A percentile compares a stretch with the other conserved stretches of the same genome.
These are phyloP conservation scores for Kalanchoe fedtschenkoi DNA, from an alignment of 164 flowering plant species.

Conservation along the genomic window DNA sequence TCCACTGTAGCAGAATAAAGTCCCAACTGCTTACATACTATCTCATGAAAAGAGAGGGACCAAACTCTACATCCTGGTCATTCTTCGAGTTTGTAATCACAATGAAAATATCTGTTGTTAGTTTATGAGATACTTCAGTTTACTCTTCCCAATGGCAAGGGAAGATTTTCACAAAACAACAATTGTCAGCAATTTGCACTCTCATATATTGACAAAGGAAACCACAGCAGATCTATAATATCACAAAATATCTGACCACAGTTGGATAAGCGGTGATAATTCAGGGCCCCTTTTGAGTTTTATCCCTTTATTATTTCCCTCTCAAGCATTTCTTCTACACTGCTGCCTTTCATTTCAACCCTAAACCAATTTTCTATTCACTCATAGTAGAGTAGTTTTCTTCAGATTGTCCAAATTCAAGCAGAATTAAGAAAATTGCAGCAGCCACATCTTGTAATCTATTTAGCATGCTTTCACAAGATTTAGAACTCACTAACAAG, in stretches of 20 bases:
- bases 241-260: too few relatives aligned
- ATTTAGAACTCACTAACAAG: too few relatives aligned
- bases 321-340: too few relatives aligned
- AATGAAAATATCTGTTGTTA: background rate
- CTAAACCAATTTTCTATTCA: too few relatives aligned
- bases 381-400: too few relatives aligned
- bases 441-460: too few relatives aligned
- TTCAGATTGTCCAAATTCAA: too few relatives aligned
- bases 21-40: background rate
- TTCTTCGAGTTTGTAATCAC: background rate
- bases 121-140: background rate
- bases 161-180: background rate
- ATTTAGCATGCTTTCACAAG: background rate
- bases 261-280: too few relatives aligned
- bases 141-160: background rate
- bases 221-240: background rate
- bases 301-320: too few relatives aligned
- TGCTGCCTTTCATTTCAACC: too few relatives aligned
- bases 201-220: background rate
- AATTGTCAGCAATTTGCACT: background rate
- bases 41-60: background rate
- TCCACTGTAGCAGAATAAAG: background rate
- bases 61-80: background rate
- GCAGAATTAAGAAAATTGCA: too few relatives aligned
- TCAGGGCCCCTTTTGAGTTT: too few relatives aligned